These are phyloP conservation scores for Pythium sukuiense DNA, from an alignment of 352 stramenopile genomes.

Conservation along the genomic window DNA sequence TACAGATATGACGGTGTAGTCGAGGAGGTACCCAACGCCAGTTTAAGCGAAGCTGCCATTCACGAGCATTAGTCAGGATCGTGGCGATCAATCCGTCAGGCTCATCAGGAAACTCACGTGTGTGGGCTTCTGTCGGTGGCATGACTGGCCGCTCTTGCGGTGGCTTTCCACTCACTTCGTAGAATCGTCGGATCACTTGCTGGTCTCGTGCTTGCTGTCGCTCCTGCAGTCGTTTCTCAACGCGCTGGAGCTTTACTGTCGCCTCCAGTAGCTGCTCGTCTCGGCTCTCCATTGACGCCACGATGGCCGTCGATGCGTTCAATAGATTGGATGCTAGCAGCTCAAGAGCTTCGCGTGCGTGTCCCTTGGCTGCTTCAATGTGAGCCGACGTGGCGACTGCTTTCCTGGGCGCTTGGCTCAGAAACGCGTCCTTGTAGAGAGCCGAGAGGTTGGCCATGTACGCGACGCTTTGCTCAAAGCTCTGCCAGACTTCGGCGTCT, in stretches of 20 bases:
- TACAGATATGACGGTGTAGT: conserved; percentile 8
- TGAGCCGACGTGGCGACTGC: conserved; percentile 33
- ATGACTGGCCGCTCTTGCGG: neutral
- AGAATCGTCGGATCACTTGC: conserved; percentile 17
- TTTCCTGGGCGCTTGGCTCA: neutral
- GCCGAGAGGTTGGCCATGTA: conserved; percentile 51
- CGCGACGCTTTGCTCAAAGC: conserved; percentile 54
- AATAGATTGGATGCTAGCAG: conserved; percentile 62
- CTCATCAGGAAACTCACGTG: neutral
- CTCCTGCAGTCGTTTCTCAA: conserved; percentile 14
- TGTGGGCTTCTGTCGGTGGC: neutral
- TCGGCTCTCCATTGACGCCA: conserved; percentile 42
- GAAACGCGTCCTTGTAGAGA: conserved; percentile 55
- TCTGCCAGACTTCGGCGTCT: conserved; percentile 39
- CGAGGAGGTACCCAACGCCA: conserved; percentile 3
- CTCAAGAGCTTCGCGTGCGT: conserved; percentile 53
- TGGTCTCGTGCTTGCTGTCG: conserved; percentile 3
- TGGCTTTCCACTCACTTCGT: neutral
- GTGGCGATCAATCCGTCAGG: neutral
- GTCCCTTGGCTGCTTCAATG: conserved; percentile 43
- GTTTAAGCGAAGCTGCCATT: conserved; percentile 1
- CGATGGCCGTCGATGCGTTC: conserved; percentile 41
- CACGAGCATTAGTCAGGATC: neutral
- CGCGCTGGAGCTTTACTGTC: conserved; percentile 5
- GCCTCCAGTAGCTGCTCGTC: conserved; percentile 19